Conservation (phyloP, 352 stramenopile genomes). For the Lagenidium giganteum region DNA sequence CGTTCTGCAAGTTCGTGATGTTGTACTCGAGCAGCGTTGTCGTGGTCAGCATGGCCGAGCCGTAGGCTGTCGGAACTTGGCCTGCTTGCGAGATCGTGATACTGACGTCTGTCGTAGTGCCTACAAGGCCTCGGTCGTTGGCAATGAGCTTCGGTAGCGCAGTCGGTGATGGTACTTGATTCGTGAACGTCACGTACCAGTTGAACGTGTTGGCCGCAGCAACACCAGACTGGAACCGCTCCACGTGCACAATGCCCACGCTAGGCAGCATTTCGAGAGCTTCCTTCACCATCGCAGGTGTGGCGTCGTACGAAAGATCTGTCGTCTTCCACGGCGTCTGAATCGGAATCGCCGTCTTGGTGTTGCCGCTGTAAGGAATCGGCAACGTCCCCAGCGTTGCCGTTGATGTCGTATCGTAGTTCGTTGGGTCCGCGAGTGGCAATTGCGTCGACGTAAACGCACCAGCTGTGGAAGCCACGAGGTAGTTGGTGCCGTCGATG, state of each 20-base stretch:
- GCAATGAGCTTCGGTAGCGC: conserved; percentile 36
- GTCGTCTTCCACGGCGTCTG: conserved; percentile 59
- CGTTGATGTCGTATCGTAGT: conserved; percentile 15
- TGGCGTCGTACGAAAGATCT: conserved; percentile 47
- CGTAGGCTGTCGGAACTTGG: conserved; percentile 30
- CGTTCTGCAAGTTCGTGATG: conserved; percentile 47
- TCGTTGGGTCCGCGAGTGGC: conserved; percentile 36
- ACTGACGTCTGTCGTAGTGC: conserved; percentile 22
- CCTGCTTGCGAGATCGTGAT: conserved; percentile 20
- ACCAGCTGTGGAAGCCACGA: conserved; percentile 61
- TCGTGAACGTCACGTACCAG: conserved; percentile 89
- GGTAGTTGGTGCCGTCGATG: conserved; percentile 68
- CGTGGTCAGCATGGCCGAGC: conserved; percentile 21
- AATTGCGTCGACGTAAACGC: conserved; percentile 71
- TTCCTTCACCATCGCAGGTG: conserved; percentile 49
- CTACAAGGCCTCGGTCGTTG: conserved; percentile 43
- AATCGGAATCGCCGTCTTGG: conserved; percentile 25
- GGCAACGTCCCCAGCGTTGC: conserved; percentile 19
- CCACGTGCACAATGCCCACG: conserved; percentile 86
- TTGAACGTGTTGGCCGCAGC: conserved; percentile 66
- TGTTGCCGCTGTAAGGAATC: conserved; percentile 42
- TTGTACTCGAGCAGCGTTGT: conserved; percentile 30
- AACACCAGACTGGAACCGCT: conserved; percentile 50
- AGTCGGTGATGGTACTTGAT: conserved; percentile 34
- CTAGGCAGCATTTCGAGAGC: conserved; percentile 87